Base-by-base conservation (phyloP, 192 early-diverging fungal species). In the Backusella circina region DNA sequence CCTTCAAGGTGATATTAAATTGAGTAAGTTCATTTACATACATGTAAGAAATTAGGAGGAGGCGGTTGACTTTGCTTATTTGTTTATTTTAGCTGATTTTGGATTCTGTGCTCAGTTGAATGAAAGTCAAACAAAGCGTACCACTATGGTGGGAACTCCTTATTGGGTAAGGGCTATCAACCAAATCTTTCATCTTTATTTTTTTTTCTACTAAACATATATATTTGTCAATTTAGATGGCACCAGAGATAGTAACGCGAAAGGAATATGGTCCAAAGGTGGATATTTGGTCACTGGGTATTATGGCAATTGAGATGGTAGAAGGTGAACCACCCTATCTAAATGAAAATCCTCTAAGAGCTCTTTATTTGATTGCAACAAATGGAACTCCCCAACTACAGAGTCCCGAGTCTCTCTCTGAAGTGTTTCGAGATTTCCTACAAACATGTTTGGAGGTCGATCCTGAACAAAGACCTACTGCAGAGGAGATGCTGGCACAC, bases 271-370 rank as follows among this genome's bases (percentile, higher is more conserved):
- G 93, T 9, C 84, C 92, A 65, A 96, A 96, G 80, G 94, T 97
- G 33, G 97, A 99, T 79, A 91, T 99, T 61, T 99, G 97, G 97
- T 96, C 95, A 23, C 81, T 97, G 32, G 97, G 97, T 7, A 97
- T 98, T 80, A 96, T 98, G 95, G 92, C 93, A 5, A 97, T 99
- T 70, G 97, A 99, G 79, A 98, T 97, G 95, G 85, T 97, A 37
- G 97, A 99, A 84, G 95, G 96, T 21, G 95, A 99, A 80, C 97
- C 97, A 64, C 97, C 97, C 23, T 99, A 99, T 84, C 80, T 99
- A 67, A 92, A 99, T 73, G 96, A 97, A 79, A 93, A 97, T 71
- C 97, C 97, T 3, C 83, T 97, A 28, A 85, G 91, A 38, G 96
- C 96, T 7, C 78, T 98, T 69, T 97, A 96, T 74, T 79, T 98